These are phyloP conservation scores for Adansonia rubrostipa DNA, from an alignment of 441 rosid genomes.

Conservation along the genomic window DNA sequence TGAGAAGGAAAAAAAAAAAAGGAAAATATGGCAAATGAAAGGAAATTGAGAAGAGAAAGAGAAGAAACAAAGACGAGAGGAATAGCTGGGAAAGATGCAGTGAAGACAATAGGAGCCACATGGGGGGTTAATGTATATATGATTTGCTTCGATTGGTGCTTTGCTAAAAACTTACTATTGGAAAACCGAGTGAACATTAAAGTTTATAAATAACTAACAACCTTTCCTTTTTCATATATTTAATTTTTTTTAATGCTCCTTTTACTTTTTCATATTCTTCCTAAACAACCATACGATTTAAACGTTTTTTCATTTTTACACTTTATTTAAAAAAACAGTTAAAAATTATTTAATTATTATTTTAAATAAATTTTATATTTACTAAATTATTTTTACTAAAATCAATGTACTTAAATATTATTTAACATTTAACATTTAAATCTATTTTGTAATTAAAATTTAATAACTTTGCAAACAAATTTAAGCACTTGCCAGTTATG, in stretches of 20 bases:
- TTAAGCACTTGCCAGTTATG: not conserved
- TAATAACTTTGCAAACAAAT: not conserved
- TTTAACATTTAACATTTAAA: too few species aligned
- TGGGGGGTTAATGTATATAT: slow-evolving; percentile 10
- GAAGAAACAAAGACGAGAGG: slow-evolving; percentile 27
- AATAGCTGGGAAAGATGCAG: slow-evolving; percentile 47
- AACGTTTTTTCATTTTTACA: not conserved
- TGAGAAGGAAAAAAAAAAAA: slow-evolving; percentile 28
- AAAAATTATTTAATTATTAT: too few species aligned
- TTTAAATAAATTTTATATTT: too few species aligned
- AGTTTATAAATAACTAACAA: slow-evolving; percentile 19
- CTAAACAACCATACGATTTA: not conserved
- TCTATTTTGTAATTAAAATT: not conserved
- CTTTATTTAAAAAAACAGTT: not conserved
- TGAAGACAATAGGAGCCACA: slow-evolving; percentile 32
- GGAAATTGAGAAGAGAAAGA: slow-evolving; percentile 26
- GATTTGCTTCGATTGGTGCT: not conserved
- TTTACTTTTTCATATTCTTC: not conserved
- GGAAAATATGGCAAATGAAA: slow-evolving; percentile 16
- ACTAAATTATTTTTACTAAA: too few species aligned
- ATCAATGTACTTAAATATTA: too few species aligned
- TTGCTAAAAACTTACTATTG: not conserved
- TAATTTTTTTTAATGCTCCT: slow-evolving; percentile 22
- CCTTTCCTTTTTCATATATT: slow-evolving; percentile 16
- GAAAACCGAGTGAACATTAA: slow-evolving; percentile 43